These are phyloP conservation scores for Fusarium veterinarium DNA, from an alignment of 2,329 filamentous ascomycete genomes.

Conservation along the genomic window DNA sequence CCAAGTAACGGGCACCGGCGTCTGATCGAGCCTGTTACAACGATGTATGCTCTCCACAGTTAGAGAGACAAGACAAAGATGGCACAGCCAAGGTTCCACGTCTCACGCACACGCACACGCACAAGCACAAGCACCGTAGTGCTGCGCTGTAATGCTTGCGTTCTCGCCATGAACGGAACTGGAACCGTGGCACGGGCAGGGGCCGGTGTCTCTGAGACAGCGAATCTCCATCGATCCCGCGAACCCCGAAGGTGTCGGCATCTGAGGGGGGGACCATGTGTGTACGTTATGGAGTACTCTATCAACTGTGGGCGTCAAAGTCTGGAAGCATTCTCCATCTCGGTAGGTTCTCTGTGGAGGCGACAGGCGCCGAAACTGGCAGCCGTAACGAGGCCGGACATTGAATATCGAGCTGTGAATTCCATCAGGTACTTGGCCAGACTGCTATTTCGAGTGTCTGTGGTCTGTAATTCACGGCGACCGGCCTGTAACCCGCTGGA, in stretches of 20 bases:
- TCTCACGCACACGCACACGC: conserved; percentile 25
- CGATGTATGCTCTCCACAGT: conserved; percentile 9
- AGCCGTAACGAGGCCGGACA: conserved; percentile 14
- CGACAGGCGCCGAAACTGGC: conserved; percentile 11
- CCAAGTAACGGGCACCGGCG: conserved; percentile 24
- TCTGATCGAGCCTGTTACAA: conserved; percentile 29
- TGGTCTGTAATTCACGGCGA: conserved; percentile 5
- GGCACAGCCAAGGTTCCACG: conserved; percentile 37
- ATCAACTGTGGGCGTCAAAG: conserved; percentile 14
- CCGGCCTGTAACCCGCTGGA: conserved; percentile 30
- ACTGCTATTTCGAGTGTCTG: background rate
- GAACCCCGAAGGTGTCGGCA: conserved; percentile 45
- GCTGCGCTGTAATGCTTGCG: conserved; percentile 17
- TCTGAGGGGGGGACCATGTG: conserved; percentile 18
- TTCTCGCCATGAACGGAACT: conserved; percentile 30
- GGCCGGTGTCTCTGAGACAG: conserved; percentile 24
- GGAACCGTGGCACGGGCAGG: conserved; percentile 31
- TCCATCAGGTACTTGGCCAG: conserved; percentile 4
- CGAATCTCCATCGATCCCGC: conserved; percentile 45
- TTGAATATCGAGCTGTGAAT: conserved; percentile 1
- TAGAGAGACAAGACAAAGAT: background rate
- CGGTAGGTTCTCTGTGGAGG: background rate
- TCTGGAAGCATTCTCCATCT: conserved; percentile 22
- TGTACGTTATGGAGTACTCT: conserved; percentile 15
- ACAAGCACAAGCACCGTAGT: conserved; percentile 1